phyloP scores from a whole-genome alignment of 257 asterid species.

The Anisodus tanguticus region DNA sequence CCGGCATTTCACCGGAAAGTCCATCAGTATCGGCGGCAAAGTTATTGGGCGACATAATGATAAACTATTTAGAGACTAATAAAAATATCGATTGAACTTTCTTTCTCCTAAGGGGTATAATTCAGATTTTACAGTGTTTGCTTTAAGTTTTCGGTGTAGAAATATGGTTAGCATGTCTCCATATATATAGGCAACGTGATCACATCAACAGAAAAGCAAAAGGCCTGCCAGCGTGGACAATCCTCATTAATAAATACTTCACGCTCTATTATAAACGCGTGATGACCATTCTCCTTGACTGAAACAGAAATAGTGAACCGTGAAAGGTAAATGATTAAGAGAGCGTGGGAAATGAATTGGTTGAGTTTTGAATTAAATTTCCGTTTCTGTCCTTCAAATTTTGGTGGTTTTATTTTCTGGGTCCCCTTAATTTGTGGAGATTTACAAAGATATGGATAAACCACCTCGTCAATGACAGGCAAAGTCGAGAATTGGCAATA shows the following conservation, averaged over 20 bases:
- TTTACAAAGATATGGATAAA: background rate
- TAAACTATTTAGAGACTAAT: background rate
- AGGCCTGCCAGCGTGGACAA: background rate
- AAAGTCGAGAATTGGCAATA: conserved; percentile 18
- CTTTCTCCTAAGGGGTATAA: background rate
- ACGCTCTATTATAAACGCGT: background rate
- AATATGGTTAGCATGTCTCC: background rate
- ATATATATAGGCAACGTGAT: conserved; percentile 16
- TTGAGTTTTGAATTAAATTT: background rate
- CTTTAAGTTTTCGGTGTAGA: background rate
- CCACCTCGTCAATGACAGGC: conserved; percentile 19
- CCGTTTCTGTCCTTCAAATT: background rate
- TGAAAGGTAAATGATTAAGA: background rate
- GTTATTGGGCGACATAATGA: conserved; percentile 23
- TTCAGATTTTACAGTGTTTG: background rate
- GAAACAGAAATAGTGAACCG: background rate
- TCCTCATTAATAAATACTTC: background rate
- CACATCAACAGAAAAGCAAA: background rate
- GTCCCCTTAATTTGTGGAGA: background rate
- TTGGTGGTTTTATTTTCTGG: conserved; percentile 3
- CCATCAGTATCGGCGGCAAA: conserved; percentile 30
- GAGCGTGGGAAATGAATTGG: background rate
- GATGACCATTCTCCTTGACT: background rate
- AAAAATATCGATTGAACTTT: background rate
- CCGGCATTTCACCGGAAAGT: conserved; percentile 49